Base-by-base conservation (phyloP, 805 yeast species). In the Myxozyma monticola region DNA sequence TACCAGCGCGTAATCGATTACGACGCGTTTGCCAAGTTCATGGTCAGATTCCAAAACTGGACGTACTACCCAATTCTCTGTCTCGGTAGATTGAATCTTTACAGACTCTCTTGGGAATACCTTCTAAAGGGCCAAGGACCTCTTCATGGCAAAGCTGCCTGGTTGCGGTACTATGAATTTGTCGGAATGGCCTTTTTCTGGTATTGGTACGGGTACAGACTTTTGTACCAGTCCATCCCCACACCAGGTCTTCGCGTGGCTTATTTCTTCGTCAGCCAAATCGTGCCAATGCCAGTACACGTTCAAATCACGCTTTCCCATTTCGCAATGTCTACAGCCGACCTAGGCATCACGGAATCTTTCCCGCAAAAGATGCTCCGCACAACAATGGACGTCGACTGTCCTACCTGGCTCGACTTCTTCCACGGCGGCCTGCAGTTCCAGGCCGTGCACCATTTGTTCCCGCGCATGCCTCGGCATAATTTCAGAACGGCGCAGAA, bases 351-450 rank as follows among this genome's bases (percentile, higher is more conserved):
- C 7, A 76, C 83, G 37, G 96, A 88, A 66, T 76, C 88, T 6
- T 88, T 88, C 63, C 79, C 83, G 0, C 82, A 85, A 53, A 76
- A 93, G 57, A 96, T 88, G 68, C 64, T 88, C 2, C 76, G 96
- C 60, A 89, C 96, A 1, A 88, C 96, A 2, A 89, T 88, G 96
- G 96, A 88, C 65, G 96, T 88, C 29, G 91, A 85, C 61, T 88
- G 96, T 71, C 96, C 96, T 2, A 83, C 79, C 55, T 88, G 96
- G 96, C 74, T 88, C 42, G 96, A 88, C 66, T 89, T 80, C 61
- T 74, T 88, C 63, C 96, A 88, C 63, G 96, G 96, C 7, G 96
- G 96, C 0, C 75, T 88, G 47, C 96, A 88, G 67, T 88, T 87
- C 71, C 96, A 88, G 65, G 93, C 90, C 0, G 80, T 88, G 44